A percentile compares a stretch with the other conserved stretches of the same genome.
These are phyloP conservation scores for Collybiopsis confluens DNA, from an alignment of 768 basidiomycete genomes.

Conservation along the genomic window DNA sequence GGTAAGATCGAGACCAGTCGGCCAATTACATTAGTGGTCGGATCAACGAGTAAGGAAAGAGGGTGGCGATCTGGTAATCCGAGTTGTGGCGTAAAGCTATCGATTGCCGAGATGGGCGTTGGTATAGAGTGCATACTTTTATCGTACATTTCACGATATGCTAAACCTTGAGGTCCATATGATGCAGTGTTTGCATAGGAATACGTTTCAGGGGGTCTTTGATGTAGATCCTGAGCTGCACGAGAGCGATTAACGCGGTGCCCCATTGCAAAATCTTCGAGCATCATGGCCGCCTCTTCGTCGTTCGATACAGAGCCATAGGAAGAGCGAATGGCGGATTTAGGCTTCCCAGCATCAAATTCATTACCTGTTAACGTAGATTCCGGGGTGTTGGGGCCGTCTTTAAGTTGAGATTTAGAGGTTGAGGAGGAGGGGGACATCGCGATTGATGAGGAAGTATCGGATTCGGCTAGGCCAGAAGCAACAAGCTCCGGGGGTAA, in stretches of 20 bases:
- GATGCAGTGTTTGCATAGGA: not conserved
- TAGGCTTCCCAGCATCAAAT: not conserved
- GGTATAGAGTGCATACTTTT: not conserved
- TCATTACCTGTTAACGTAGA: not conserved
- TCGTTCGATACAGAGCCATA: conserved; percentile 17
- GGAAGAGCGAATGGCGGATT: conserved; percentile 14
- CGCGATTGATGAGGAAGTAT: not conserved
- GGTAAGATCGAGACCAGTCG: conserved; percentile 17
- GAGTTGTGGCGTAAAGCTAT: not conserved
- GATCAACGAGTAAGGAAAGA: conserved; percentile 18
- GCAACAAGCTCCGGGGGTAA: conserved; percentile 2
- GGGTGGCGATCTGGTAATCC: conserved; percentile 17
- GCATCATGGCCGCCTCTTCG: conserved; percentile 24
- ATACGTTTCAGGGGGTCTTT: conserved; percentile 5
- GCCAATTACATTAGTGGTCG: conserved; percentile 14
- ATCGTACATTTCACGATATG: not conserved
- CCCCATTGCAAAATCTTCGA: conserved; percentile 16
- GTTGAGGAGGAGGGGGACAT: conserved; percentile 9
- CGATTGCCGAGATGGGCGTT: not conserved
- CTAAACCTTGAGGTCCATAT: not conserved
- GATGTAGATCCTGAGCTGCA: conserved; percentile 14
- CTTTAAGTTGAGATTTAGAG: not conserved
- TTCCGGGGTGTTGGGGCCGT: not conserved
- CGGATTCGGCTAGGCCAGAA: not conserved
- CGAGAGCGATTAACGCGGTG: conserved; percentile 15